A percentile compares a stretch with the other conserved stretches of the same genome.
phyloP scores from a whole-genome alignment of 805 yeast species.

The Scheffersomyces ergatensis region DNA sequence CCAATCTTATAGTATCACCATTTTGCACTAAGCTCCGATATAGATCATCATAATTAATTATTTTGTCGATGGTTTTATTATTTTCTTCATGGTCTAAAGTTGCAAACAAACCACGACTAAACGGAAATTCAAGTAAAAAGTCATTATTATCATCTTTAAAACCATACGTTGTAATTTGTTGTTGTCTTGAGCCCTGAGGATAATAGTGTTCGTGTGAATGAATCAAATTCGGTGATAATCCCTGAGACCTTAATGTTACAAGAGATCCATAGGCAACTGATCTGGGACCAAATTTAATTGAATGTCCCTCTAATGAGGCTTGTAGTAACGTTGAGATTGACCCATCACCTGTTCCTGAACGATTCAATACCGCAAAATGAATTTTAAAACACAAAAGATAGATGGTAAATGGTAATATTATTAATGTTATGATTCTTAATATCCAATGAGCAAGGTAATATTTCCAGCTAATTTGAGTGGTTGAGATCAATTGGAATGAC shows the following conservation, averaged over 20 bases:
- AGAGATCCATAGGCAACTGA: constrained; percentile 61
- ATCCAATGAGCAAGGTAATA: constrained; percentile 65
- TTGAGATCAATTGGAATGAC: constrained; percentile 29
- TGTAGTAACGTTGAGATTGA: constrained; percentile 89
- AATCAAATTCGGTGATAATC: constrained; percentile 68
- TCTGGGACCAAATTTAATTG: constrained; percentile 65
- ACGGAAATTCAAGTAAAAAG: constrained; percentile 63
- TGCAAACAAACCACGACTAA: constrained; percentile 24
- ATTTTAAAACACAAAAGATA: constrained; percentile 74
- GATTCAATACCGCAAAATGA: constrained; percentile 73
- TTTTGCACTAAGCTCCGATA: constrained; percentile 42
- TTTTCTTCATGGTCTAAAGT: constrained; percentile 23
- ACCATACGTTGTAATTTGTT: constrained; percentile 90
- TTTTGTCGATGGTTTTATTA: constrained; percentile 4
- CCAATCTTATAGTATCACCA: constrained; percentile 67
- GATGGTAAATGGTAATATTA: constrained; percentile 66
- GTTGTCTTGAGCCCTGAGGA: constrained; percentile 92
- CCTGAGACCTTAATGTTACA: constrained; percentile 67
- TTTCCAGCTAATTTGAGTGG: constrained; percentile 8
- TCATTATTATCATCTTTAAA: constrained; percentile 85
- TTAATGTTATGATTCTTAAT: constrained; percentile 61
- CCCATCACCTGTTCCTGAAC: constrained; percentile 91
- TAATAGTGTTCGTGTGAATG: constrained; percentile 86
- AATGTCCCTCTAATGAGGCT: constrained; percentile 71
- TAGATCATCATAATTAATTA: constrained; percentile 4